phyloP scores from a whole-genome alignment of 1,284 basidiomycete species.

The Fomes fomentarius region DNA sequence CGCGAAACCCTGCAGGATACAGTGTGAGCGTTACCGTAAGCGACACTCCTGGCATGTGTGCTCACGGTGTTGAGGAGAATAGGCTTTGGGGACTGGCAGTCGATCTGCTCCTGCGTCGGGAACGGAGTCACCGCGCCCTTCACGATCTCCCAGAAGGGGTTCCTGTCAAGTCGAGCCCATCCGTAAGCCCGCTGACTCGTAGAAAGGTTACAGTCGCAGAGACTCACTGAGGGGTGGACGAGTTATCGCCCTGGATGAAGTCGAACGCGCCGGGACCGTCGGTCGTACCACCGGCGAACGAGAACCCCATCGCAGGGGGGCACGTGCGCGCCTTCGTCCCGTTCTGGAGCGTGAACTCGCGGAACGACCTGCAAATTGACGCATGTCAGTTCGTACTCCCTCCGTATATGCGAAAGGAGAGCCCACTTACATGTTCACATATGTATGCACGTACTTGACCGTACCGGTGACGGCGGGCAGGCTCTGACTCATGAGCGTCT shows the following conservation, averaged over 20 bases:
- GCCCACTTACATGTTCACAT: slow-evolving; percentile 63
- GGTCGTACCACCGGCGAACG: slow-evolving; percentile 82
- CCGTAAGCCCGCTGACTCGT: background rate
- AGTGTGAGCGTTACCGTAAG: background rate
- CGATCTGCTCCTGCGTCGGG: slow-evolving; percentile 62
- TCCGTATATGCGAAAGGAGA: background rate
- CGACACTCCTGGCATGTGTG: slow-evolving; percentile 2
- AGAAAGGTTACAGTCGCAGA: too few relatives aligned
- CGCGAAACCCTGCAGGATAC: slow-evolving; percentile 60
- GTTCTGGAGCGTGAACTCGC: slow-evolving; percentile 67
- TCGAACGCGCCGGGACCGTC: slow-evolving; percentile 85
- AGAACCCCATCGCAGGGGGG: slow-evolving; percentile 76
- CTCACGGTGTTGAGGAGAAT: slow-evolving; percentile 74
- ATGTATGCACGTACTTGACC: slow-evolving; percentile 68
- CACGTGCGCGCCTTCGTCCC: slow-evolving; percentile 75
- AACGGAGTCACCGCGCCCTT: slow-evolving; percentile 72
- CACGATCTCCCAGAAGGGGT: slow-evolving; percentile 83
- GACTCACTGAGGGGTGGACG: slow-evolving; percentile 47
- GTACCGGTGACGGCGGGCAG: slow-evolving; percentile 53
- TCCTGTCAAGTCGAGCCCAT: slow-evolving; percentile 54
- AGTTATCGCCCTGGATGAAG: slow-evolving; percentile 79
- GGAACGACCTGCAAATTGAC: slow-evolving; percentile 55
- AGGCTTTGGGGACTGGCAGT: slow-evolving; percentile 82
- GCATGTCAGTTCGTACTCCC: slow-evolving; percentile 1
- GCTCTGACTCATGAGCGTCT: slow-evolving; percentile 55